Base-by-base conservation (phyloP, 2,329 filamentous ascomycete species). In the Ilyonectria robusta region DNA sequence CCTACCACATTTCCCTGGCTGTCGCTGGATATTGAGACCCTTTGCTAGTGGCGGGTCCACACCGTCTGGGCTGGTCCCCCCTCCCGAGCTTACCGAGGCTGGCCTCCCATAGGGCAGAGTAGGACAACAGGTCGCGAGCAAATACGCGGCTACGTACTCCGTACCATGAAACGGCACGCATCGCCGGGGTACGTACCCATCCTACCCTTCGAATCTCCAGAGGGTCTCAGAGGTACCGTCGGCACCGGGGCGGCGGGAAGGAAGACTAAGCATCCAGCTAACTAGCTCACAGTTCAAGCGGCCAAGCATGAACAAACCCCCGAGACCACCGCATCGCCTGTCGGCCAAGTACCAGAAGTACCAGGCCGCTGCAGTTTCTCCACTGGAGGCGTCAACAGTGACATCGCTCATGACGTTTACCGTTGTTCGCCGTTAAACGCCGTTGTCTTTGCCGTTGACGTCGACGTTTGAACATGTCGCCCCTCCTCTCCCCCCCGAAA, bases 61-160 rank as follows among this genome's bases (percentile, higher is more conserved):
- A 31, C 21, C 6, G 31, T 53, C 33, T 56, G 44, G 44, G 62
- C 51, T 65, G 42, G 62, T 33, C 62, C 56, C 51, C 51, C 50
- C 57, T 65, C 57, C 62, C 62, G 62, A 60, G 62, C 33, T 51
- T 65, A 53, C 62, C 62, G 62, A 61, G 29, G 19, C 51, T 37
- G 13, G 46, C 26, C 62, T 65, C 26, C 46, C 56, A 61, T 65
- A 65, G 62, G 62, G 57, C 62, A 61, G 62, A 60, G 33, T 17
- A 4, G 40, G 15, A 29, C n/a, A 21, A 19, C 31, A 53, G 17
- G n/a, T 26, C 26, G 47, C 47, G 26, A 31, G 47, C 23, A 15
- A 33, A 33, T 59, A 37, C 55, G 29, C 61, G 29, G n/a, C 37
- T 54, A 31, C 11, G 7, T 53, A 23, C 37, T 54, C 23, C 11